Conservation (phyloP, 2,329 filamentous ascomycete species). For the Fusarium sp. region DNA sequence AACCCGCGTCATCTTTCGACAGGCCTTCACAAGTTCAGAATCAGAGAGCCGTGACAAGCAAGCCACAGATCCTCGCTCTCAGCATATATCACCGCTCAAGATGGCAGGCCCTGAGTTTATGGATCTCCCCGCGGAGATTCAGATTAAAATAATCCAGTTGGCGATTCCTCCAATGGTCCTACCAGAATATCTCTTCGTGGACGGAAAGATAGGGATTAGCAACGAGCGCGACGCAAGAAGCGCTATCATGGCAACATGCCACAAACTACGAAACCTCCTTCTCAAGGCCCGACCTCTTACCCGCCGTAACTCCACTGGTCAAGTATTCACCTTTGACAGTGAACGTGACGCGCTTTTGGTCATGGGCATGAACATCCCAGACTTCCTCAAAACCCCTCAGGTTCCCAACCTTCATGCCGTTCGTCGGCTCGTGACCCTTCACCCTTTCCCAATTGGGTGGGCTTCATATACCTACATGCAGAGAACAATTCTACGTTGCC, state of each 20-base stretch:
- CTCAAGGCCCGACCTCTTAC: background rate
- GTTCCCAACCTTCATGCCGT: background rate
- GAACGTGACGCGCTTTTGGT: background rate
- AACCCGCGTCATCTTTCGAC: too few relatives aligned
- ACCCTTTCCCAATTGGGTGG: background rate
- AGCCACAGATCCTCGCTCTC: fast-evolving
- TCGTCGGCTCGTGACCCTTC: background rate
- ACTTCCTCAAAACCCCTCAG: background rate
- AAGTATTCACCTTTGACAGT: background rate
- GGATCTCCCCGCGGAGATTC: background rate
- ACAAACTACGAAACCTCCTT: background rate
- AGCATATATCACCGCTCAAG: background rate
- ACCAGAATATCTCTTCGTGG: background rate
- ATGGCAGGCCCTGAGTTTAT: background rate
- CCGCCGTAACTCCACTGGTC: background rate
- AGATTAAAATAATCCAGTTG: background rate
- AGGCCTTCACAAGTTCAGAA: background rate
- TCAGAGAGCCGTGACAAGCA: background rate
- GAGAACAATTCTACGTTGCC: fast-evolving
- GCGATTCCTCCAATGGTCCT: background rate
- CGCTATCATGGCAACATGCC: background rate
- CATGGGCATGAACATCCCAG: background rate
- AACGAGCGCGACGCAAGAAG: background rate
- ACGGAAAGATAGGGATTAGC: background rate
- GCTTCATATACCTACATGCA: background rate